phyloP scores from a whole-genome alignment of 495 filamentous ascomycete species.

The Beverwykella pulmonaria region DNA sequence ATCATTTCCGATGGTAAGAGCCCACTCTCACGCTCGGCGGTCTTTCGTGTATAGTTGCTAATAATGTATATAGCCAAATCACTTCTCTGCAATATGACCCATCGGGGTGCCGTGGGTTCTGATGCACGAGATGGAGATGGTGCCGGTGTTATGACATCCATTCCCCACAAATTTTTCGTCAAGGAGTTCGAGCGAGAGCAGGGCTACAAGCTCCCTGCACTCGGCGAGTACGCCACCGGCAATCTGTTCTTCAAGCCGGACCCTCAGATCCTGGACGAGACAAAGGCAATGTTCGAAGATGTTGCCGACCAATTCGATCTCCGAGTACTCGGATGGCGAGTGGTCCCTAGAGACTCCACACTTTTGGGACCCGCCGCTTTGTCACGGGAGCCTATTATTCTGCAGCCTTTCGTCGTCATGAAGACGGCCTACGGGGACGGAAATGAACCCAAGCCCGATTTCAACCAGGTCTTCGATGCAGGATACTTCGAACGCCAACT shows the following conservation, averaged over 20 bases:
- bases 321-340: slow-evolving; percentile 94
- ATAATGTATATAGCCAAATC: slow-evolving; percentile 66
- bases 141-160: slow-evolving; percentile 98
- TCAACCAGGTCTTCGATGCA: slow-evolving; percentile 80
- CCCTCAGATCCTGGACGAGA: slow-evolving; percentile 81
- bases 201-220: slow-evolving; percentile 79
- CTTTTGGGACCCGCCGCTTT: slow-evolving; percentile 91
- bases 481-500: slow-evolving; percentile 89
- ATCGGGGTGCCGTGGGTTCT: slow-evolving; percentile 96
- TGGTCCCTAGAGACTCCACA: slow-evolving; percentile 88
- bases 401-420: slow-evolving; percentile 95
- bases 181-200: slow-evolving; percentile 96
- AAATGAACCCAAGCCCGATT: slow-evolving; percentile 76
- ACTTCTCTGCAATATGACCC: slow-evolving; percentile 99
- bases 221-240: slow-evolving; percentile 94
- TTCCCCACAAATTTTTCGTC: slow-evolving; percentile 97
- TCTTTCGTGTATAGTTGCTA: background rate
- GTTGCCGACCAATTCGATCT: slow-evolving; percentile 84
- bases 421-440: slow-evolving; percentile 83
- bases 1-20: slow-evolving; percentile 96
- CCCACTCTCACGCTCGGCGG: background rate
- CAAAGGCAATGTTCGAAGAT: slow-evolving; percentile 85
- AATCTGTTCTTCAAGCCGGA: slow-evolving; percentile 99
- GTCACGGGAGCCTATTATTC: slow-evolving; percentile 90
- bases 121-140: slow-evolving; percentile 97